Evolutionary conservation across 2,329 filamentous ascomycete genomes (phyloP).

Genomic region (Penicillium sp.): DNA sequence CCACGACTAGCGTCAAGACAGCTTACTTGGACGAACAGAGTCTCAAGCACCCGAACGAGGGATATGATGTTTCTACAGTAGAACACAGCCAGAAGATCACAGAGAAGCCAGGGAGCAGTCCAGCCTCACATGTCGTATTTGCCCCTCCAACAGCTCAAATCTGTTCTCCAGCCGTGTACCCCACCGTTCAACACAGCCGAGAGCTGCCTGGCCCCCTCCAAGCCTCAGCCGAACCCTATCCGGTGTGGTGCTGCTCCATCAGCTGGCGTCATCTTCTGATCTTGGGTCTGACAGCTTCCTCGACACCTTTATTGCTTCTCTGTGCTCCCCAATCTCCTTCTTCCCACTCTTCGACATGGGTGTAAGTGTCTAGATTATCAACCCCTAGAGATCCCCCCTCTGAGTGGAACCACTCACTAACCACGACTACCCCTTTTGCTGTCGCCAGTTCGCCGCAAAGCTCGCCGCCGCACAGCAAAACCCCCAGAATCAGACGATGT

Average conservation of each 20-base stretch:
- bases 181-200: background rate
- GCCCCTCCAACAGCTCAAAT: background rate
- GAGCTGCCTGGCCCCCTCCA: background rate
- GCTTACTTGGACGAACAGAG: background rate
- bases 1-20: background rate
- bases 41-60: background rate
- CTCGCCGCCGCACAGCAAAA: slow-evolving; percentile 41
- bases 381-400: too few species aligned
- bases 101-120: background rate
- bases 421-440: background rate
- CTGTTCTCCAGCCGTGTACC: background rate
- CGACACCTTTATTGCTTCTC: background rate
- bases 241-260: slow-evolving; percentile 6
- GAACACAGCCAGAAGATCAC: too few species aligned
- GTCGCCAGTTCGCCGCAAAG: slow-evolving; percentile 40
- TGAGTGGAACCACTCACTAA: background rate
- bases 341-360: slow-evolving; percentile 9
- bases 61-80: background rate
- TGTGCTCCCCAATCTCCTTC: background rate
- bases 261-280: slow-evolving; percentile 9
- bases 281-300: background rate
- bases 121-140: background rate
- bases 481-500: slow-evolving; percentile 15
- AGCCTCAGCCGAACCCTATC: slow-evolving; percentile 4
- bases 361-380: slow-evolving; percentile 9